These are phyloP conservation scores for Coemansia aciculifera DNA, from an alignment of 192 early-diverging fungal genomes.

Conservation along the genomic window DNA sequence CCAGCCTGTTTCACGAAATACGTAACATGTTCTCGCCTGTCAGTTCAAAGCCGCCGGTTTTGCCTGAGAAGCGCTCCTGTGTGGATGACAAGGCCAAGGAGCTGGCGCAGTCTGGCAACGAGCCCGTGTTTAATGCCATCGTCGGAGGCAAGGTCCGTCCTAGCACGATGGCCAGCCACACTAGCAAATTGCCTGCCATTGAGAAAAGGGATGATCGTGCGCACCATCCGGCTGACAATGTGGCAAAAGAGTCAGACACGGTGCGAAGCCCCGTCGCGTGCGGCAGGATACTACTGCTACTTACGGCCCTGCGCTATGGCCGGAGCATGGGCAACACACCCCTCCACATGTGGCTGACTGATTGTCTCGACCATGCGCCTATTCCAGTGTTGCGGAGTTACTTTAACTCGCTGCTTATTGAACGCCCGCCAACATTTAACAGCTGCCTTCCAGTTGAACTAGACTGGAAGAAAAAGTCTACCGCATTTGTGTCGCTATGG, in stretches of 20 bases:
- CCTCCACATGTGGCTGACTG: constrained; percentile 49
- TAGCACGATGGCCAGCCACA: not conserved
- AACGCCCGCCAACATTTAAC: constrained; percentile 23
- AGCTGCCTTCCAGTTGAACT: constrained; percentile 33
- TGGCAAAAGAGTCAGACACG: not conserved
- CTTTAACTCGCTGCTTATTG: constrained; percentile 20
- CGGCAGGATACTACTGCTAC: constrained; percentile 31
- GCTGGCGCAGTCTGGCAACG: constrained; percentile 15
- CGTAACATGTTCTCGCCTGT: constrained; percentile 37
- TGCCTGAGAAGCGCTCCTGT: not conserved
- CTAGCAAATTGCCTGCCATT: constrained; percentile 16
- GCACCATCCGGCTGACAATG: not conserved
- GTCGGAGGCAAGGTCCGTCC: constrained; percentile 41
- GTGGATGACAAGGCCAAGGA: constrained; percentile 7
- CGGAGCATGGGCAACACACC: constrained; percentile 42
- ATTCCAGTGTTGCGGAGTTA: constrained; percentile 15
- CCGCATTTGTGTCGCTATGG: constrained; percentile 26
- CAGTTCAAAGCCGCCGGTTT: not conserved
- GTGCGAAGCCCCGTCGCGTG: constrained; percentile 32
- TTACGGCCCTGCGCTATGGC: constrained; percentile 42
- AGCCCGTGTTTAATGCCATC: constrained; percentile 44
- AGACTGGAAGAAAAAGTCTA: constrained; percentile 32
- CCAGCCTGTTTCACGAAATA: constrained; percentile 41
- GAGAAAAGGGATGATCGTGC: constrained; percentile 5
- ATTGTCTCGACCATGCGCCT: constrained; percentile 36